A percentile compares a stretch with the other conserved stretches of the same genome.
Conservation (phyloP, 1,284 basidiomycete species). For the Trichosporon asahii region DNA sequence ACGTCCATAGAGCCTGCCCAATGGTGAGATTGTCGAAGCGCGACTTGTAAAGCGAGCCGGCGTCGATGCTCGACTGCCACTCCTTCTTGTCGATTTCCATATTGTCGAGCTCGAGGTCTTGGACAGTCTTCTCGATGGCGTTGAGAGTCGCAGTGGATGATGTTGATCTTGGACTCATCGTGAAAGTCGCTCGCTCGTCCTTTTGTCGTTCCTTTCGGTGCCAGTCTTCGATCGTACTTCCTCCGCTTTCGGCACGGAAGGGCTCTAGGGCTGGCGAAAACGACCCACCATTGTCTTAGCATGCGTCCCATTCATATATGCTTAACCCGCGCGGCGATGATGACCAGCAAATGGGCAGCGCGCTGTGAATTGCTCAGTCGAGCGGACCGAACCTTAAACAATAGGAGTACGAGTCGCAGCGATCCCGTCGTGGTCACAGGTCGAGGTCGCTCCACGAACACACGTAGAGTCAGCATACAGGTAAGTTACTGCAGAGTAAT, state of each 20-base stretch:
- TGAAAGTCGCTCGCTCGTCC: neutral
- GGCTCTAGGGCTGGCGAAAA: neutral
- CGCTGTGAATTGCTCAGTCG: neutral
- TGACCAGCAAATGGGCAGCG: constrained; percentile 3
- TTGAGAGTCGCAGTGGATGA: neutral
- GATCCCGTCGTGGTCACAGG: neutral
- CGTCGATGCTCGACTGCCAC: neutral
- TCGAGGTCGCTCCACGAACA: neutral
- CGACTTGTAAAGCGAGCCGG: constrained; percentile 21
- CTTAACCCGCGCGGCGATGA: neutral
- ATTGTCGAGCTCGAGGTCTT: constrained; percentile 4
- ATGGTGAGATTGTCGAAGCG: constrained; percentile 27
- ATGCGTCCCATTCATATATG: constrained; percentile 7
- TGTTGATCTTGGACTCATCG: neutral
- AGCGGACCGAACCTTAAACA: constrained; percentile 1
- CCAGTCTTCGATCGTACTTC: neutral
- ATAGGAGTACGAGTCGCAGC: constrained; percentile 4
- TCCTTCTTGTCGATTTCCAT: constrained; percentile 2
- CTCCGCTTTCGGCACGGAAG: neutral
- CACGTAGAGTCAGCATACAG: neutral
- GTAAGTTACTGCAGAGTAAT: neutral
- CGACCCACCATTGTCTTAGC: neutral
- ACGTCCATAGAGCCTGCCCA: constrained; percentile 25
- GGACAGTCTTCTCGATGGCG: neutral
- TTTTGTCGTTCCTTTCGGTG: neutral